Conservation (phyloP, 169 alveolate species). For the Plasmodium knowlesi region DNA sequence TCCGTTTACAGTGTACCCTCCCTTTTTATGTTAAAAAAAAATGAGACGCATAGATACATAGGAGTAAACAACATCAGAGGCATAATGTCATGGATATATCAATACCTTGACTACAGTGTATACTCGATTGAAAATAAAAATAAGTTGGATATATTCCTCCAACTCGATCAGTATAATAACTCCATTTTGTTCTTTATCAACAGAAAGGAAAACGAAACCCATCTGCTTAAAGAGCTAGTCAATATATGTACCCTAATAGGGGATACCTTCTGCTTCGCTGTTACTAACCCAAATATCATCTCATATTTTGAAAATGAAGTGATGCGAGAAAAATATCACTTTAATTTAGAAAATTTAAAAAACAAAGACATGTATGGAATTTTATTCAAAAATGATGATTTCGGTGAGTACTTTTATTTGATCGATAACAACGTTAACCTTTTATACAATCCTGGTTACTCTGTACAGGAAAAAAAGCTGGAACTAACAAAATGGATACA, state of each 20-base stretch:
- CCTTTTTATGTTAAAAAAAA: conserved; percentile 37
- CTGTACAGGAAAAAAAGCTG: conserved; percentile 6
- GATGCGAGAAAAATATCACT: conserved; percentile 11
- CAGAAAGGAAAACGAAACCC: conserved; percentile 4
- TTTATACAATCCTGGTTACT: not conserved
- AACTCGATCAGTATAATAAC: conserved; percentile 58
- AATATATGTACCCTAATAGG: conserved; percentile 15
- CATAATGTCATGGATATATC: conserved; percentile 42
- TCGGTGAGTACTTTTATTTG: conserved; percentile 30
- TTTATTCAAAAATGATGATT: conserved; percentile 58
- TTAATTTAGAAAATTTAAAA: not conserved
- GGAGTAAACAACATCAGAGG: conserved; percentile 1
- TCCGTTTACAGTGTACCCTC: conserved; percentile 61
- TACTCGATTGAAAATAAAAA: conserved; percentile 50
- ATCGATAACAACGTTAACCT: not conserved
- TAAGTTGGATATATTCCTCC: conserved; percentile 8
- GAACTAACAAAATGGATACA: conserved; percentile 13
- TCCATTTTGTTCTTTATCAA: conserved; percentile 49
- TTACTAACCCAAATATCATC: conserved; percentile 15
- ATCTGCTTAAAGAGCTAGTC: conserved; percentile 3
- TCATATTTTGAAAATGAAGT: conserved; percentile 40
- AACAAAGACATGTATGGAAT: conserved; percentile 34
- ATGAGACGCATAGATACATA: conserved; percentile 25
- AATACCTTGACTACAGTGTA: conserved; percentile 27
- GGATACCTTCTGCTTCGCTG: conserved; percentile 30